Percentiles rank a stretch among this genome's conserved stretches.
These are phyloP conservation scores for Suillus plorans DNA, from an alignment of 768 basidiomycete genomes.

Conservation along the genomic window DNA sequence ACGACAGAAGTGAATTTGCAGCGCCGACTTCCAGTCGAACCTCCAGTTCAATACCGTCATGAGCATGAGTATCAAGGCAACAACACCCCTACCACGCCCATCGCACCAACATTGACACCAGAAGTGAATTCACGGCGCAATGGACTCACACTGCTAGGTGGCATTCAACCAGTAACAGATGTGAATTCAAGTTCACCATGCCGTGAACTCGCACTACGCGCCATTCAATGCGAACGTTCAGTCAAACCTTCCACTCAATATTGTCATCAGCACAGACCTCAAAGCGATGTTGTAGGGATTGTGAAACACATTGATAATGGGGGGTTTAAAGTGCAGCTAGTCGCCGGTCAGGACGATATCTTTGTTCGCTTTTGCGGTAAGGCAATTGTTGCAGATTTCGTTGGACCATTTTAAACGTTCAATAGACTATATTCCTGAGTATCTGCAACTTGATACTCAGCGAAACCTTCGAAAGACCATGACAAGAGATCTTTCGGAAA, in stretches of 20 bases:
- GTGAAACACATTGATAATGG: constrained; percentile 43
- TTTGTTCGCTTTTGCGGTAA: constrained; percentile 63
- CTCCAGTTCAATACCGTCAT: not conserved
- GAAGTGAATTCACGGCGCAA: not conserved
- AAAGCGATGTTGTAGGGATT: not conserved
- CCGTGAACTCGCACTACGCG: not conserved
- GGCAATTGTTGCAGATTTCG: constrained; percentile 10
- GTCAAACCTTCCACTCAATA: not conserved
- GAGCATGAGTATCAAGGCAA: not conserved
- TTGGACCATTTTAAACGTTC: constrained; percentile 8
- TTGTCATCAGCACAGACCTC: not conserved
- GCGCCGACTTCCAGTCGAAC: not conserved
- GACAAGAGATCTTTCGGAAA: constrained; percentile 56
- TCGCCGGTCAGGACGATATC: constrained; percentile 27
- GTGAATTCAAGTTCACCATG: too few species aligned
- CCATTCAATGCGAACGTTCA: not conserved
- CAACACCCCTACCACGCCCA: not conserved
- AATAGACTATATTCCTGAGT: constrained; percentile 69
- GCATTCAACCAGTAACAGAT: not conserved
- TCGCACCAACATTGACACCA: not conserved
- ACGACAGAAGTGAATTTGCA: too few species aligned
- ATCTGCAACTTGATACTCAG: constrained; percentile 61
- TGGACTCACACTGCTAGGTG: not conserved
- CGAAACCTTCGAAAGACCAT: constrained; percentile 52
- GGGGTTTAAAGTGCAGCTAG: constrained; percentile 55